Evolutionary conservation across 2,329 filamentous ascomycete genomes (phyloP).

Genomic region (Penicillium corylophilum): DNA sequence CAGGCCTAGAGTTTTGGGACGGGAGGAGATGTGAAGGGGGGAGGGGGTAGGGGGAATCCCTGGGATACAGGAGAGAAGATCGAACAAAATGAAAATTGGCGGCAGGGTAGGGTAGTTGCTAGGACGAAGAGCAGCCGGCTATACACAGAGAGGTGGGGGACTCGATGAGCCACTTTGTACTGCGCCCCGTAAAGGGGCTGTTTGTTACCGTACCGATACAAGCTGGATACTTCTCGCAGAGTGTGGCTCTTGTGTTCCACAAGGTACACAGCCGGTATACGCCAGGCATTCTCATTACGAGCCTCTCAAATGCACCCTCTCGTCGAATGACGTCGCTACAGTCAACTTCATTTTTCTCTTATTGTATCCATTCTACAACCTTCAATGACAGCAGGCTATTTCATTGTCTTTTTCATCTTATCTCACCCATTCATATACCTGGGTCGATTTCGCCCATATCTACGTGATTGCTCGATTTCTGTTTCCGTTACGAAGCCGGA

Average conservation of each 20-base stretch:
- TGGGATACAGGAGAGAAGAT: background rate
- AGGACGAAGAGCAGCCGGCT: constrained; percentile 2
- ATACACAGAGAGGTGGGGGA: constrained; percentile 11
- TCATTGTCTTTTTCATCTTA: too few species aligned
- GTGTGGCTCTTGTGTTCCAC: background rate
- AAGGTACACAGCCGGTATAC: background rate
- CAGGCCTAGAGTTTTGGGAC: background rate
- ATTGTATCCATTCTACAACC: too few species aligned
- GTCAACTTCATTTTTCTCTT: background rate
- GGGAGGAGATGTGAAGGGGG: background rate
- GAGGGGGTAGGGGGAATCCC: background rate
- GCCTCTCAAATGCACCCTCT: background rate
- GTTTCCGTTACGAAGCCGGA: too few species aligned
- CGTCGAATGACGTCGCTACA: background rate
- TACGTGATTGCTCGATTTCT: too few species aligned
- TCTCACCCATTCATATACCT: too few species aligned
- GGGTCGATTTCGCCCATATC: too few species aligned
- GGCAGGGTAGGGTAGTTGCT: constrained; percentile 2
- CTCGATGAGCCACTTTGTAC: constrained; percentile 15
- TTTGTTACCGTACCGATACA: background rate
- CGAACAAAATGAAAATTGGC: background rate
- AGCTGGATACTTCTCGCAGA: background rate
- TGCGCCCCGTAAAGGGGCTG: background rate
- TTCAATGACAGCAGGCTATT: too few species aligned
- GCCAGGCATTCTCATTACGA: background rate